Base-by-base conservation (phyloP, 1,284 basidiomycete genomes). In the Porogramme epimiltina region DNA sequence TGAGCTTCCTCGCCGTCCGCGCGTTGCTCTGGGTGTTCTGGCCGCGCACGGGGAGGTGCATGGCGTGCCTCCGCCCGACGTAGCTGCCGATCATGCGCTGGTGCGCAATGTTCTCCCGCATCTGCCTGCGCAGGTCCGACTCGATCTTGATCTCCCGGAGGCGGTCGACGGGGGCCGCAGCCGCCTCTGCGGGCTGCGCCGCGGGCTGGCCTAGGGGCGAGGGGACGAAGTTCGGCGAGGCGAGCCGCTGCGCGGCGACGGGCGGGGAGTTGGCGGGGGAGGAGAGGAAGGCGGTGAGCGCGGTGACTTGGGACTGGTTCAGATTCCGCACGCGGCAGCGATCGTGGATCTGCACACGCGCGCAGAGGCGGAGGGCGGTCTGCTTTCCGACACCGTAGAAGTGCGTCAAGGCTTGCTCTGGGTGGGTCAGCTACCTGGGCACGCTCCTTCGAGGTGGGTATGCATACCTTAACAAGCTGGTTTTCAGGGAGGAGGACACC, bases 21-120 rank as follows among this genome's bases (percentile, higher is more conserved):
- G 90, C 92, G 62, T 96, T 96, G 45, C 80, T 85, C 70, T 87
- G 86, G 4, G 94, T 96, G 56, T 89, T 88, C 73, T 96, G 93
- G 47, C 93, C 93, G 65, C 93, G 80, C 52, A 96, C 93, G 1
- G 94, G 94, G 37, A 95, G 71, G 55, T 87, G 84, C 85, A 92
- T 90, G 2, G 92, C 91, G 66, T 96, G 93, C 66, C 93, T 77
- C 71, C 85, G 81, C 31, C 93, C 93, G 49, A 89, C 84, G 68
- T 95, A 93, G 62, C 85, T 91, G 43, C 94, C 93, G 70, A 96
- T 93, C 77, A 87, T 88, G 56, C 92, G 78, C 70, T 94, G 88
- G 70, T 95, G 94, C 9, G 84, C 85, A 69, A 96, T 93, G 66
- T 95, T 94, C 66, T 93, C 93, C 69, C 82, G 80, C 59, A 93